These are phyloP conservation scores for Davidsoniella australis DNA, from an alignment of 2,329 filamentous ascomycete genomes.

Conservation along the genomic window DNA sequence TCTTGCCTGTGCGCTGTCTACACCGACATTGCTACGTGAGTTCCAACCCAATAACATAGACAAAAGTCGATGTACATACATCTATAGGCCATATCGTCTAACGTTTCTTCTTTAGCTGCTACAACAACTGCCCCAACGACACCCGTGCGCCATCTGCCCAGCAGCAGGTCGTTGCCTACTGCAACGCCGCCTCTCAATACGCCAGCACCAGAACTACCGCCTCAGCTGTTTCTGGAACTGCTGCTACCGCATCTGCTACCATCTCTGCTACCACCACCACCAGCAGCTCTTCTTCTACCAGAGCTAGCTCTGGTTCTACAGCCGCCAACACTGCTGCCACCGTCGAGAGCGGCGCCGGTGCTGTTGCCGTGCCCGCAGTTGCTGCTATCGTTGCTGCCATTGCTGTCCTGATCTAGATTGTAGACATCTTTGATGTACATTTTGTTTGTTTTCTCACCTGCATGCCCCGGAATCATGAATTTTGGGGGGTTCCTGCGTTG, in stretches of 20 bases:
- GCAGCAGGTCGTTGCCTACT: slow-evolving; percentile 27
- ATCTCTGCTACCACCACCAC: slow-evolving; percentile 15
- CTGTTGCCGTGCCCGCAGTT: slow-evolving; percentile 21
- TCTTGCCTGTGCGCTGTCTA: slow-evolving; percentile 30
- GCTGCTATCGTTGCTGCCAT: slow-evolving; percentile 23
- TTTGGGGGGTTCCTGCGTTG: not conserved
- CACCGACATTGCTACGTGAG: slow-evolving; percentile 29
- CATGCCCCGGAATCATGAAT: not conserved
- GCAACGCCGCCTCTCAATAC: slow-evolving; percentile 28
- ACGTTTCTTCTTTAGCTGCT: slow-evolving; percentile 25
- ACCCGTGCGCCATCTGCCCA: slow-evolving; percentile 20
- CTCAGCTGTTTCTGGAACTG: slow-evolving; percentile 15
- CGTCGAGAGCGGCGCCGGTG: slow-evolving; percentile 18
- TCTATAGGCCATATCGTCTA: not conserved
- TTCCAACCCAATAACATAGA: slow-evolving; percentile 8
- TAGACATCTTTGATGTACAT: not conserved
- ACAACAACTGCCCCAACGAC: slow-evolving; percentile 39
- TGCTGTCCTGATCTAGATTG: slow-evolving; percentile 22
- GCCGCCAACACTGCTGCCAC: slow-evolving; percentile 16
- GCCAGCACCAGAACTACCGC: slow-evolving; percentile 20
- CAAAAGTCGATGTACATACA: not conserved
- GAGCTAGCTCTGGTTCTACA: slow-evolving; percentile 13
- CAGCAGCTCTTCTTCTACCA: slow-evolving; percentile 13
- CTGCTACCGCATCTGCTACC: slow-evolving; percentile 13
- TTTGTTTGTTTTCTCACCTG: not conserved